Percentiles rank a stretch among this genome's conserved stretches.
Evolutionary conservation across 1,284 basidiomycete species (phyloP).

Genomic region (Takashimella tepidaria): DNA sequence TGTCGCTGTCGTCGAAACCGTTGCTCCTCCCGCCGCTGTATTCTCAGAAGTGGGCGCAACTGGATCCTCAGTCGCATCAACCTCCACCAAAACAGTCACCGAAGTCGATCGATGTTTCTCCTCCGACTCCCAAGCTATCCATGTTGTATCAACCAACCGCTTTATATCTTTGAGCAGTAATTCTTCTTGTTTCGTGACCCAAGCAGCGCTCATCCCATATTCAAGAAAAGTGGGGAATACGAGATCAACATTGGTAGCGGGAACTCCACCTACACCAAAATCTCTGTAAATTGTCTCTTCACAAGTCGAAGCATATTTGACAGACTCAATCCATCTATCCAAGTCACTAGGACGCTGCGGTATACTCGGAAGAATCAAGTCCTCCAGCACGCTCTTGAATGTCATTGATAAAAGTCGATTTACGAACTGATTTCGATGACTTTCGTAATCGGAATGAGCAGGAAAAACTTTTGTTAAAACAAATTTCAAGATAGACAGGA

Average conservation of each 20-base stretch:
- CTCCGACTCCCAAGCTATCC: constrained; percentile 16
- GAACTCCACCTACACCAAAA: not conserved
- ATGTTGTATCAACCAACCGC: constrained; percentile 13
- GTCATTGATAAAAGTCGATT: not conserved
- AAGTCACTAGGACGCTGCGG: constrained; percentile 59
- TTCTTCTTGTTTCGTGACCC: constrained; percentile 30
- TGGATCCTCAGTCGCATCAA: constrained; percentile 18
- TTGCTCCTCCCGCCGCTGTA: too few species aligned
- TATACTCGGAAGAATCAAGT: constrained; percentile 61
- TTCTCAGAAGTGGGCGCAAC: not conserved
- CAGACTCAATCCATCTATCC: constrained; percentile 58
- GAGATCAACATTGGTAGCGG: too few species aligned
- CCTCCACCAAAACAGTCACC: constrained; percentile 17
- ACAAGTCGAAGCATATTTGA: constrained; percentile 56
- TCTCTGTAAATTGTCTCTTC: constrained; percentile 52
- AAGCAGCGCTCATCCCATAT: not conserved
- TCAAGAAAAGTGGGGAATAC: not conserved
- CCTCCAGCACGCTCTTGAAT: constrained; percentile 54
- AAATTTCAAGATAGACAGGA: constrained; percentile 20
- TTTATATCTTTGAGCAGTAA: constrained; percentile 15
- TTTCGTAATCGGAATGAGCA: not conserved
- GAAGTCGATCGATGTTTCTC: constrained; percentile 15
- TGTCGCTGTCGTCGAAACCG: not conserved
- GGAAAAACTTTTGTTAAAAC: constrained; percentile 14
- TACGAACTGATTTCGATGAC: not conserved